Conservation (phyloP, 345 rosid species). For the Draba incana region DNA sequence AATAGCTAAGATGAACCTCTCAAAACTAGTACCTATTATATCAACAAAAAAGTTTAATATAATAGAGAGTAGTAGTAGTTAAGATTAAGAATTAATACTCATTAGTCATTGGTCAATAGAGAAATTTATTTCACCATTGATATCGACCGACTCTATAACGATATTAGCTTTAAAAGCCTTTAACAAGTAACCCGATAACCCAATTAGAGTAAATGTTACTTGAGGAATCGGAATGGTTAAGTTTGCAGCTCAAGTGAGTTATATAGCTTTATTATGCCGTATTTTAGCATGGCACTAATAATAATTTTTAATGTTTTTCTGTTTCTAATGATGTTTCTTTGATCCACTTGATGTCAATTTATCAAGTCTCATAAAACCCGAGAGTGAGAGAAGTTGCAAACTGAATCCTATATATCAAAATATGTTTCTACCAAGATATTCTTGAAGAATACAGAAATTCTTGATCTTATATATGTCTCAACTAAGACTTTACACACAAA, state of each 20-base stretch:
- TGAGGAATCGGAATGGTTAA: neutral
- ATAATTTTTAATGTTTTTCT: neutral
- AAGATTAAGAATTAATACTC: neutral
- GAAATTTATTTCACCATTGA: neutral
- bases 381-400: too few species aligned
- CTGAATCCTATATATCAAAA: too few species aligned
- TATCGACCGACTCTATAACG: neutral
- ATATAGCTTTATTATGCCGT: neutral
- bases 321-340: constrained; percentile 5
- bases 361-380: too few species aligned
- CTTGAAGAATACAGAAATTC: too few species aligned
- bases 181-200: neutral
- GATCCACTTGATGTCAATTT: constrained; percentile 14
- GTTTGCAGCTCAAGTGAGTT: constrained; percentile 11
- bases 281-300: neutral
- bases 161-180: neutral
- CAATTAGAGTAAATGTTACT: neutral
- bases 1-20: neutral
- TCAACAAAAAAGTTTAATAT: neutral
- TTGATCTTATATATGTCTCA: too few species aligned
- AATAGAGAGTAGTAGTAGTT: neutral
- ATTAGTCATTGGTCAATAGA: neutral
- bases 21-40: neutral
- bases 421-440: too few species aligned
- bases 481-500: too few species aligned